phyloP scores from a whole-genome alignment of 805 yeast species.

The Starmerella riodocensis region DNA sequence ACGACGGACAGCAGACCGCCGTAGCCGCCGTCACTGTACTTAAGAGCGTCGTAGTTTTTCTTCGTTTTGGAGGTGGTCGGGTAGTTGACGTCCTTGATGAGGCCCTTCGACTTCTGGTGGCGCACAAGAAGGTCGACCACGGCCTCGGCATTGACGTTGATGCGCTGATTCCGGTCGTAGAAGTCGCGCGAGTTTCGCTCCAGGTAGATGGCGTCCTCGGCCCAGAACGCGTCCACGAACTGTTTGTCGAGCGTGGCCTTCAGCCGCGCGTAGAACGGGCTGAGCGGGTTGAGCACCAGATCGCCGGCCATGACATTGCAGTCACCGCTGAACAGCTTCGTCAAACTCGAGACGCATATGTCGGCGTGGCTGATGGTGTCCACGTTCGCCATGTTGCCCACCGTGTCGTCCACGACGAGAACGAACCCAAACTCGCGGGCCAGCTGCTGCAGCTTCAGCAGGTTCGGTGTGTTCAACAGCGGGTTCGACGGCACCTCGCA shows the following conservation, averaged over 20 bases:
- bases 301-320: slow-evolving; percentile 94
- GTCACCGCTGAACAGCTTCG: slow-evolving; percentile 88
- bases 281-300: slow-evolving; percentile 57
- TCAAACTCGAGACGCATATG: slow-evolving; percentile 70
- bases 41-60: slow-evolving; percentile 56
- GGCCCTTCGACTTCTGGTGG: slow-evolving; percentile 22
- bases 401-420: slow-evolving; percentile 84
- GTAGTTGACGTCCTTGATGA: slow-evolving; percentile 55
- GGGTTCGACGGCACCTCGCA: slow-evolving; percentile 96
- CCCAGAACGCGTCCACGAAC: slow-evolving; percentile 73
- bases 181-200: slow-evolving; percentile 92
- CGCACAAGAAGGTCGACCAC: slow-evolving; percentile 24
- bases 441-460: slow-evolving; percentile 48
- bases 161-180: slow-evolving; percentile 40
- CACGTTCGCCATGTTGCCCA: slow-evolving; percentile 78
- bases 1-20: slow-evolving; percentile 74
- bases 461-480: slow-evolving; percentile 71
- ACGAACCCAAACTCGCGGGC: slow-evolving; percentile 61
- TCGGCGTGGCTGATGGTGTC: slow-evolving; percentile 76
- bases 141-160: slow-evolving; percentile 31
- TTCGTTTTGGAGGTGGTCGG: slow-evolving; percentile 48
- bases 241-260: slow-evolving; percentile 40
- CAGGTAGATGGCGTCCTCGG: slow-evolving; percentile 80
- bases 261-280: slow-evolving; percentile 38
- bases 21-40: slow-evolving; percentile 64